Conservation (phyloP, 2,329 filamentous ascomycete species). For the Ceratocystiopsis sp. region DNA sequence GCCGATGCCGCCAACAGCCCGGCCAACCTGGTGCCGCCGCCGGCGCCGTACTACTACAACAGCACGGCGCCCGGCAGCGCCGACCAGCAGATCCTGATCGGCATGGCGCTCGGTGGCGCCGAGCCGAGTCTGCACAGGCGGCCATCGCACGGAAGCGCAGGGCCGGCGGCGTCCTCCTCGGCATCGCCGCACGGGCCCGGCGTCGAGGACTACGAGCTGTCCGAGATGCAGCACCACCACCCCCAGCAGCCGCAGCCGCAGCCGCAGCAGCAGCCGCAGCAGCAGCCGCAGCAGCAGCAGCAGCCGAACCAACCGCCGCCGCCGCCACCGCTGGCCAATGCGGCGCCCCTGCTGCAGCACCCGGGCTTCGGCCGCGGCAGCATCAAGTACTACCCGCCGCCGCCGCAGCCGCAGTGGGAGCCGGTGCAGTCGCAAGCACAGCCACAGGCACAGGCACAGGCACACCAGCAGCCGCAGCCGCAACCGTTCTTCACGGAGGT, state of each 20-base stretch:
- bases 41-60: too few species aligned
- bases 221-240: constrained; percentile 21
- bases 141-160: constrained; percentile 10
- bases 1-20: neutral
- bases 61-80: too few species aligned
- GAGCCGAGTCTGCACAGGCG: constrained; percentile 17
- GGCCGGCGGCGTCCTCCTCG: neutral
- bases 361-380: constrained; percentile 25
- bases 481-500: too few species aligned
- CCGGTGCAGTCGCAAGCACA: too few species aligned
- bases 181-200: constrained; percentile 17
- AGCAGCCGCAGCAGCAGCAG: constrained; percentile 2
- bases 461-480: too few species aligned
- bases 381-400: constrained; percentile 3
- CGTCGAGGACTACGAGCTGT: constrained; percentile 31
- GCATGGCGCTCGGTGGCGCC: constrained; percentile 26
- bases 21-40: too few species aligned
- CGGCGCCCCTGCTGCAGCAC: constrained; percentile 28
- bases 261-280: constrained; percentile 2
- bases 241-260: neutral
- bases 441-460: too few species aligned
- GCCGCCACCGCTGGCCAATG: too few species aligned
- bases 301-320: too few species aligned
- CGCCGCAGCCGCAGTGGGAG: constrained; percentile 2
- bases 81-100: constrained; percentile 15